Evolutionary conservation across 179 eudicot genomes (phyloP), one percentile per base, ranked within the genome.

Genomic region (Patellifolia procumbens): DNA sequence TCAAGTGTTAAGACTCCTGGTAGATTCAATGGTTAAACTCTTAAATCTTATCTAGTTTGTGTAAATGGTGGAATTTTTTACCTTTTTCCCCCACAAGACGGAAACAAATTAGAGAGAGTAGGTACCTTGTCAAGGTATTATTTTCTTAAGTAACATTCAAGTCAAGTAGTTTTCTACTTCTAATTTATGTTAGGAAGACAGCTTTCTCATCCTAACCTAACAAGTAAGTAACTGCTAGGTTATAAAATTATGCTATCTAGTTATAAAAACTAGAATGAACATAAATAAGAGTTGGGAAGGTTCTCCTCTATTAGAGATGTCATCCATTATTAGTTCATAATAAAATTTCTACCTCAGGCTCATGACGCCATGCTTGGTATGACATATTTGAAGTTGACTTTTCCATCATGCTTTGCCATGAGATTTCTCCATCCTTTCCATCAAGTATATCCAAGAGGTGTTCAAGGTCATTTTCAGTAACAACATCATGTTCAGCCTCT

Each of bases 291-390:
- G 11, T 66, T 22, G 51, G 16, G 51, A 43, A 26, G 71, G 53
- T 42, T 32, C 32, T 10, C 22, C 0, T 62, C 22, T 61, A 15
- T 29, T 29, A 39, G 19, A 48, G 39, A 26, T 45, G 35, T 46
- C n/a, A 19, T 46, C n/a, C n/a, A 49, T 15, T 15, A 49, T 64
- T n/a, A 61, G 31, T 29, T 74, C 58, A 29, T 45, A 17, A 52
- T 20, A 26, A 10, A 24, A 52, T 26, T 52, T 59, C 35, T 34
- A 77, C 83, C 83, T 81, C 83, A 9, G 83, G 83, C 29, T 94
- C 98, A 76, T 89, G 91, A 78, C 94, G 92, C 98, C 98, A 94
- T 45, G 97, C 98, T 78, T 92, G 91, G 81, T 88, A 94, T 53
- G 86, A 74, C 93, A 94, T 75, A 84, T 88, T 92, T 48, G 92